Evolutionary conservation across 495 filamentous ascomycete genomes (phyloP).

Genomic region (Cercophora sp.): DNA sequence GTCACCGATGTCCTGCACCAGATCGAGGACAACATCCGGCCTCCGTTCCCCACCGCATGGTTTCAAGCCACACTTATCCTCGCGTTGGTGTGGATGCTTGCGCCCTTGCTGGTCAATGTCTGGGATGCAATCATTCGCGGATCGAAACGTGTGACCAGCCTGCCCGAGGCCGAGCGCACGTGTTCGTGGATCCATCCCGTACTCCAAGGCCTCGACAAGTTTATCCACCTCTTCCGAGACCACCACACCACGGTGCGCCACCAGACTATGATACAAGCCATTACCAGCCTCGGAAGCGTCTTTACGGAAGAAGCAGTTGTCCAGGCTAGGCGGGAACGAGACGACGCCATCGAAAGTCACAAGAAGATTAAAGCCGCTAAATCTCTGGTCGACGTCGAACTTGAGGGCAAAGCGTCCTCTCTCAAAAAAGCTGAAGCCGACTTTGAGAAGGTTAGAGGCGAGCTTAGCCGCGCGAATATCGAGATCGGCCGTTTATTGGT

Average conservation of each 20-base stretch:
- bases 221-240: constrained; percentile 1
- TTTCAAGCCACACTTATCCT: constrained; percentile 1
- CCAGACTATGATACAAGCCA: neutral
- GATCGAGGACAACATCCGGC: constrained; percentile 5
- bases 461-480: neutral
- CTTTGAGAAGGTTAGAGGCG: neutral
- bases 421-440: constrained; percentile 1
- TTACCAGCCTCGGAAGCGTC: neutral
- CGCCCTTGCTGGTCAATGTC: constrained; percentile 6
- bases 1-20: constrained; percentile 4
- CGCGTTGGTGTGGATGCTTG: constrained; percentile 8
- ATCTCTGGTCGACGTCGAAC: neutral
- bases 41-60: constrained; percentile 6
- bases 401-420: neutral
- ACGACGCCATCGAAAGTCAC: constrained; percentile 5
- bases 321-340: neutral
- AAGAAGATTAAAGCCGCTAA: constrained; percentile 1
- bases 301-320: neutral
- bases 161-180: constrained; percentile 1
- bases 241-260: neutral
- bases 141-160: neutral
- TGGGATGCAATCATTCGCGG: constrained; percentile 1
- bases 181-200: neutral
- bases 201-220: neutral
- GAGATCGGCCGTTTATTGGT: constrained; percentile 1